Evolutionary conservation across 805 yeast genomes (phyloP).

Genomic region (Maudiozyma bulderi): DNA sequence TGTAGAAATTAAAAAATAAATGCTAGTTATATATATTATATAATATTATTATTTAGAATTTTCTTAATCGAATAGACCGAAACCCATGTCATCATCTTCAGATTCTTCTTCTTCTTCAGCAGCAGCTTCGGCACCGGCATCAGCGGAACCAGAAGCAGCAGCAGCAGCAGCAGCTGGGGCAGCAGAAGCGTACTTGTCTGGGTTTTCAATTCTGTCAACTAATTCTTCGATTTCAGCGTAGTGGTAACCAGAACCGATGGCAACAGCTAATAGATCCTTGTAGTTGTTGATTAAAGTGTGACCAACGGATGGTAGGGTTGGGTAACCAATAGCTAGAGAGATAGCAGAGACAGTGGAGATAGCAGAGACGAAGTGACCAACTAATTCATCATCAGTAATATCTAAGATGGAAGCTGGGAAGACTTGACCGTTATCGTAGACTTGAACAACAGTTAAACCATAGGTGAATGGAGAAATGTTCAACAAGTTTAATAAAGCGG

Average conservation of each 20-base stretch:
- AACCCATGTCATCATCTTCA: conserved; percentile 83
- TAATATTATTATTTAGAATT: background rate
- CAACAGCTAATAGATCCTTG: conserved; percentile 96
- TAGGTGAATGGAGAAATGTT: conserved; percentile 99
- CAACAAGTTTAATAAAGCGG: conserved; percentile 96
- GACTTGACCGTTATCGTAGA: conserved; percentile 96
- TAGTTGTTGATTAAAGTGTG: conserved; percentile 98
- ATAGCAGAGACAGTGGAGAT: conserved; percentile 88
- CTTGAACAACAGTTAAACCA: conserved; percentile 95
- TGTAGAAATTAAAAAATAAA: background rate
- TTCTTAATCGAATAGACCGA: conserved; percentile 94
- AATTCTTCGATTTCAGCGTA: conserved; percentile 98
- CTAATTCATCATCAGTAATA: conserved; percentile 95
- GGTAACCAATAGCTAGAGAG: conserved; percentile 97
- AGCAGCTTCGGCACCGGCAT: conserved; percentile 62
- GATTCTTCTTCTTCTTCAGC: conserved; percentile 57
- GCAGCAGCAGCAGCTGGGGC: conserved; percentile 95
- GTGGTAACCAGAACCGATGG: conserved; percentile 97
- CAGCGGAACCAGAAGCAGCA: conserved; percentile 46
- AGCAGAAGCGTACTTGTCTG: conserved; percentile 99
- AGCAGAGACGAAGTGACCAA: conserved; percentile 86
- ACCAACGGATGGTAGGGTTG: conserved; percentile 98
- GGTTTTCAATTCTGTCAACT: conserved; percentile 99
- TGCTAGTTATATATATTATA: background rate
- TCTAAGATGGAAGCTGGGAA: conserved; percentile 96